Evolutionary conservation across 495 filamentous ascomycete genomes (phyloP), one percentile per base, ranked within the genome.

Genomic region (Cercophora samala): DNA sequence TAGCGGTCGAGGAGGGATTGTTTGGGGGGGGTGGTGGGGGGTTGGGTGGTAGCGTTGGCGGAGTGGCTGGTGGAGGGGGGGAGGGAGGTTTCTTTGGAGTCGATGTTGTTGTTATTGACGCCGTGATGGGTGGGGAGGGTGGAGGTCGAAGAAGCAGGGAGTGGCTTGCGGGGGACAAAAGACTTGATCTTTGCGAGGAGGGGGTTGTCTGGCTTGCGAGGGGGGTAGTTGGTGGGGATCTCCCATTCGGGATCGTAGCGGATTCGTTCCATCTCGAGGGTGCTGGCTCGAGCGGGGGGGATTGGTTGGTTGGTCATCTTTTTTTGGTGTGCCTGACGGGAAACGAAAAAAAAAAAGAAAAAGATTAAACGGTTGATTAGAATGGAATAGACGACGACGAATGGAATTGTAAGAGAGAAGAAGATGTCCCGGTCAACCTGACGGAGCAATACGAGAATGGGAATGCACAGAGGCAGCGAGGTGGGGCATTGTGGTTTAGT

Each of bases 181-280:
- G 29, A 42, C 9, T 42, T 18, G 26, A 32, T 62, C 60, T 62
- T 62, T 15, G 24, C 21, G 22, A 60, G 22, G 21, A 24, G 22
- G 58, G 58, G 24, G 58, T 24, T 23, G 5, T 18, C 19, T 4
- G 22, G 58, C 22, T 24, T 24, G 6, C 24, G 21, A 18, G 21
- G 17, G 6, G 60, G 60, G 29, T 32, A 42, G 60, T 62, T 62
- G n/a, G 32, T n/a, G 26, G 60, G 60, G 25, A 62, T 46, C 32
- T 62, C 60, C 60, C 60, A 62, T 21, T 62, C 60, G 29, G 60
- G 60, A 15, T 37, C 60, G 29, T 62, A 24, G 13, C 60, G 60
- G 60, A 62, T 62, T 18, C 60, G 60, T 46, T 62, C 60, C 15
- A 37, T n/a, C 18, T 37, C 26, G 24, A 46, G 37, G 37, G 26